Evolutionary conservation across 768 basidiomycete species (phyloP).

Genomic region (Boletus huronensis): DNA sequence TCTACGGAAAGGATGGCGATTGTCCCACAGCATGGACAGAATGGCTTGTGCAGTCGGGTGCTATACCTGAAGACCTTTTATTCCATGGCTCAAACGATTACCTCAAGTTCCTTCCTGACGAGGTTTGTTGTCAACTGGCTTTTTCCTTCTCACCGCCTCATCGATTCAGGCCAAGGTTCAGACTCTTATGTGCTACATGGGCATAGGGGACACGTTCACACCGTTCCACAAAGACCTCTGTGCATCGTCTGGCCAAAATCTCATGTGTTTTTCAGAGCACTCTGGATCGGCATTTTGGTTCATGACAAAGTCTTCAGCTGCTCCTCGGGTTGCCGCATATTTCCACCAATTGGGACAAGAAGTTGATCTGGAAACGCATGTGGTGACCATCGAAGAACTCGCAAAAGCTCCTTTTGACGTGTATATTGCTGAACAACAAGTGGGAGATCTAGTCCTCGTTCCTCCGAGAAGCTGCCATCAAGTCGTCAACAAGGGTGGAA

Average conservation of each 20-base stretch:
- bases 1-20: constrained; percentile 75
- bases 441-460: constrained; percentile 78
- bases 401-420: constrained; percentile 62
- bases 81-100: constrained; percentile 56
- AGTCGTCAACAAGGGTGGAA: constrained; percentile 75
- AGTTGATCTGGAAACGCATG: constrained; percentile 71
- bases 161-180: constrained; percentile 55
- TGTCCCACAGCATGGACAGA: constrained; percentile 65
- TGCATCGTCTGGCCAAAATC: constrained; percentile 79
- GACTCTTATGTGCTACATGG: constrained; percentile 84
- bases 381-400: constrained; percentile 61
- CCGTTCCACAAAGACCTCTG: constrained; percentile 85
- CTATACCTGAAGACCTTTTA: constrained; percentile 52
- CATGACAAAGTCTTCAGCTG: constrained; percentile 66
- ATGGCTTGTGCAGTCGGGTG: constrained; percentile 48
- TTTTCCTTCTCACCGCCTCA: constrained; percentile 2
- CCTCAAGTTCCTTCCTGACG: constrained; percentile 50
- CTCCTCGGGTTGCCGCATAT: constrained; percentile 52
- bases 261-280: constrained; percentile 80
- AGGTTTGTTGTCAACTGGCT: constrained; percentile 36
- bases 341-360: constrained; percentile 45
- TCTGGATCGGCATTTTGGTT: constrained; percentile 81
- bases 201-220: constrained; percentile 79
- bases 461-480: constrained; percentile 82
- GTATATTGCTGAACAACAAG: constrained; percentile 66